phyloP scores from a whole-genome alignment of 1,284 basidiomycete species.

The Vanrija humicola region DNA sequence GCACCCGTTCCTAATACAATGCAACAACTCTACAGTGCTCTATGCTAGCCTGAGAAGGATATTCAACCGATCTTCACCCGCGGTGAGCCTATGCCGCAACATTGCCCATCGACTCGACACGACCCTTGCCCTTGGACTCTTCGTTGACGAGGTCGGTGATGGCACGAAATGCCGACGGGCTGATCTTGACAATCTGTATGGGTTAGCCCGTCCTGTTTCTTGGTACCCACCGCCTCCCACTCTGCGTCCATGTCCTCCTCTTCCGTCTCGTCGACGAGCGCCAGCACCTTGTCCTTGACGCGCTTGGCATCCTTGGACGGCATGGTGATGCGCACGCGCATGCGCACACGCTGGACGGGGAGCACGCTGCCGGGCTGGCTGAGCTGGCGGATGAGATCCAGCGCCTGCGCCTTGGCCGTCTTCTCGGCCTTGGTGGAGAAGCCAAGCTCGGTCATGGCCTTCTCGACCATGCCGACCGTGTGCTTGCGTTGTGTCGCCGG shows the following conservation, averaged over 20 bases:
- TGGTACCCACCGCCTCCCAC: constrained; percentile 77
- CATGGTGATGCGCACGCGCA: constrained; percentile 83
- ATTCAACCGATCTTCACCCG: neutral
- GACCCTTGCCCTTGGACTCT: constrained; percentile 74
- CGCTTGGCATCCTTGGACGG: constrained; percentile 68
- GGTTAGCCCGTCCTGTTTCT: neutral
- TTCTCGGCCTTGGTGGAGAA: constrained; percentile 85
- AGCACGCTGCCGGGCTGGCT: constrained; percentile 61
- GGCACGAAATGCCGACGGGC: constrained; percentile 83
- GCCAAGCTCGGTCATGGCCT: constrained; percentile 92
- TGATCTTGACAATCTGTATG: constrained; percentile 76
- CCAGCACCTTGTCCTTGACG: constrained; percentile 55
- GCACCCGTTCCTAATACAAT: no score
- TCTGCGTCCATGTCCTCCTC: constrained; percentile 70
- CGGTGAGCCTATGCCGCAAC: constrained; percentile 18
- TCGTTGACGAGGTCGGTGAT: constrained; percentile 86
- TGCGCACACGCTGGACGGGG: constrained; percentile 84
- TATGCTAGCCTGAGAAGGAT: no score
- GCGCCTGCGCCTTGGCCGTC: constrained; percentile 89
- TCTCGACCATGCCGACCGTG: constrained; percentile 94
- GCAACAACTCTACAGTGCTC: no score
- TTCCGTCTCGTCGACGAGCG: constrained; percentile 10
- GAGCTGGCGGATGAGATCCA: constrained; percentile 83
- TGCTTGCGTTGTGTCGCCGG: constrained; percentile 84
- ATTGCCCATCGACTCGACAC: constrained; percentile 66